A percentile compares a stretch with the other conserved stretches of the same genome.
Conservation (phyloP, 2,329 filamentous ascomycete genomes). For the Monascus ruber region DNA sequence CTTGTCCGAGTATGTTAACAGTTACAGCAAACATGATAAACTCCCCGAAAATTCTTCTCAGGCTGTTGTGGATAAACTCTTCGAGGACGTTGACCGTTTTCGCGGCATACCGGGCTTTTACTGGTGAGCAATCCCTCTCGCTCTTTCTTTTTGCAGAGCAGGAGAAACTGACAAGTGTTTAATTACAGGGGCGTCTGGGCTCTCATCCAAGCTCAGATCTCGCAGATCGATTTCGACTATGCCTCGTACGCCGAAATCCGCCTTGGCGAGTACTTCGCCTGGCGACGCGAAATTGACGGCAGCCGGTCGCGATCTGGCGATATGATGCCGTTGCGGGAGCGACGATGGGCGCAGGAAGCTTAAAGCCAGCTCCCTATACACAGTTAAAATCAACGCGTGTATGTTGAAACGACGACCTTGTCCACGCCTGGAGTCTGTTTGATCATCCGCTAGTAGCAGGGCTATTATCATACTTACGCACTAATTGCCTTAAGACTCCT, state of each 20-base stretch:
- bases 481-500: too few species aligned
- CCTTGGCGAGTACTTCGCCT: conserved; percentile 84
- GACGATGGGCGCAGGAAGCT: conserved; percentile 59
- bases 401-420: too few species aligned
- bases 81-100: conserved; percentile 73
- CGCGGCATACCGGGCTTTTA: conserved; percentile 82
- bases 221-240: conserved; percentile 94
- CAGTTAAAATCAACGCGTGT: too few species aligned
- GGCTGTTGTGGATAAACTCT: conserved; percentile 56
- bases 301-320: conserved; percentile 43
- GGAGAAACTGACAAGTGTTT: not conserved
- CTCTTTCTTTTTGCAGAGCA: too few species aligned
- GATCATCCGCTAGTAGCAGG: too few species aligned
- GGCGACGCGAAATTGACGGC: conserved; percentile 64
- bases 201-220: conserved; percentile 86
- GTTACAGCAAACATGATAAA: conserved; percentile 50
- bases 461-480: too few species aligned
- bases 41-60: conserved; percentile 37
- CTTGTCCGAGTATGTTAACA: conserved; percentile 67
- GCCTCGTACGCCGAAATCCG: conserved; percentile 77
- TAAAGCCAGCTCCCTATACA: conserved; percentile 3
- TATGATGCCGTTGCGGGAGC: conserved; percentile 63
- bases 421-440: too few species aligned
- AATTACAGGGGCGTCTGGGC: conserved; percentile 86
- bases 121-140: conserved; percentile 31